Base-by-base conservation (phyloP, 345 rosid genomes). In the Citrus hindsii region DNA sequence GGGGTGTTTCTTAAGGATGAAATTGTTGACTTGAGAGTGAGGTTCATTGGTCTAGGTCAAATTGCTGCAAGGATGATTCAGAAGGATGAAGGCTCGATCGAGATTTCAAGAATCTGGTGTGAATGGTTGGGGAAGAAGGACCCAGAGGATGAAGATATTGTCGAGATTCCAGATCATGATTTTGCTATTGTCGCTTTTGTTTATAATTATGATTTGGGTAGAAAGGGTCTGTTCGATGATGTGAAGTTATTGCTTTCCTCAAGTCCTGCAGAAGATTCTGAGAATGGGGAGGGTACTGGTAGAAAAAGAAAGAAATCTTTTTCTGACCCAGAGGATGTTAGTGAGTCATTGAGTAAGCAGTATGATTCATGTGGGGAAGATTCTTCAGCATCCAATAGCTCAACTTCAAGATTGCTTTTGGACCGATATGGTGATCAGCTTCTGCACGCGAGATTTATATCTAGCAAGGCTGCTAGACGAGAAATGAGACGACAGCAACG, bases 401-500 rank as follows among this genome's bases (percentile, higher is more conserved):
- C 81, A 70, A 80, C 90, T 71, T 84, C 94, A 25, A 87, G 83
- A 81, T 80, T 88, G 80, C 77, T 88, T 72, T 68, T 86, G 81
- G 87, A 87, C 78, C 82, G 72, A 64, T 88, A 77, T 46, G 97
- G 87, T 82, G 92, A 94, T 76, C 90, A 83, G 81, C 82, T 88
- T 80, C 74, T 92, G 83, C 80, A 84, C 80, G 75, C 91, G 27
- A 83, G 90, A 69, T 76, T 85, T 67, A 88, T 86, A 77, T 88
- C 91, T 67, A 90, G 83, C 86, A 93, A 86, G 88, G 68, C 84
- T 18, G 21, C 85, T 28, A 89, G 98, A 82, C 87, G 94, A 75
- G 96, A 94, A 83, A 79, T 97, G 81, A 90, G 99, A 83, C 85
- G 86, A 79, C 97, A 92, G 69, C 98, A 92, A 59, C 88, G 89